A percentile compares a stretch with the other conserved stretches of the same genome.
Conservation (phyloP, 2,329 filamentous ascomycete genomes). For the Phaeosphaeria sp. region DNA sequence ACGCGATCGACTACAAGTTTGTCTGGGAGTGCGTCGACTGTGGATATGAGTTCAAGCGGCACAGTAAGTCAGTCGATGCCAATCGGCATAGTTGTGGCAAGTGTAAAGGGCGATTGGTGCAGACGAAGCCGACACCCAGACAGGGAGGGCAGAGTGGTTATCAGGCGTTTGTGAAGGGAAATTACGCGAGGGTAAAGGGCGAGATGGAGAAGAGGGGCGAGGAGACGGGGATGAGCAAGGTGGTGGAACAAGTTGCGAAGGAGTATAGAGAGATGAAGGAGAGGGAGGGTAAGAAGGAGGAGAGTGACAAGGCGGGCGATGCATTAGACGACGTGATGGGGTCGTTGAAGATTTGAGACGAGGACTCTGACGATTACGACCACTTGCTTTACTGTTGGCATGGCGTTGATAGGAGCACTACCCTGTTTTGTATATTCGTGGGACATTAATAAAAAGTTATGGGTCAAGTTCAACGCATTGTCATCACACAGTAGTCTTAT, state of each 20-base stretch:
- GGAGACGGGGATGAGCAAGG: conserved; percentile 60
- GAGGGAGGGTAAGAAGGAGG: not conserved
- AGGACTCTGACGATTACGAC: no score
- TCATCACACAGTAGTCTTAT: no score
- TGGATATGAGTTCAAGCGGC: conserved; percentile 75
- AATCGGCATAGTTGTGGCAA: conserved; percentile 73
- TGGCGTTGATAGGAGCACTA: no score
- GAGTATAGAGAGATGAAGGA: conserved; percentile 63
- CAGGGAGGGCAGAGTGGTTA: conserved; percentile 53
- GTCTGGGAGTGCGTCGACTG: conserved; percentile 80
- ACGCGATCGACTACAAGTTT: conserved; percentile 92
- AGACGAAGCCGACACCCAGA: conserved; percentile 80
- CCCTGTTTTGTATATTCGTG: no score
- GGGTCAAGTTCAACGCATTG: no score
- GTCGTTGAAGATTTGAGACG: conserved; percentile 28
- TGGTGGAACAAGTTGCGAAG: conserved; percentile 72
- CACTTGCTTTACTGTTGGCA: no score
- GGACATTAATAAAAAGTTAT: no score
- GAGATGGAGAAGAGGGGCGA: conserved; percentile 58
- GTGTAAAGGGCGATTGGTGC: conserved; percentile 73
- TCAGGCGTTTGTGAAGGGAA: conserved; percentile 68
- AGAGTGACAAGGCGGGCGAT: conserved; percentile 15
- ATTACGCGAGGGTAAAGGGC: conserved; percentile 63
- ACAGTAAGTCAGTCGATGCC: conserved; percentile 84
- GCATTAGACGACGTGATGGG: conserved; percentile 30